phyloP scores from a whole-genome alignment of 805 yeast species.

The Debaryomyces hansenii region DNA sequence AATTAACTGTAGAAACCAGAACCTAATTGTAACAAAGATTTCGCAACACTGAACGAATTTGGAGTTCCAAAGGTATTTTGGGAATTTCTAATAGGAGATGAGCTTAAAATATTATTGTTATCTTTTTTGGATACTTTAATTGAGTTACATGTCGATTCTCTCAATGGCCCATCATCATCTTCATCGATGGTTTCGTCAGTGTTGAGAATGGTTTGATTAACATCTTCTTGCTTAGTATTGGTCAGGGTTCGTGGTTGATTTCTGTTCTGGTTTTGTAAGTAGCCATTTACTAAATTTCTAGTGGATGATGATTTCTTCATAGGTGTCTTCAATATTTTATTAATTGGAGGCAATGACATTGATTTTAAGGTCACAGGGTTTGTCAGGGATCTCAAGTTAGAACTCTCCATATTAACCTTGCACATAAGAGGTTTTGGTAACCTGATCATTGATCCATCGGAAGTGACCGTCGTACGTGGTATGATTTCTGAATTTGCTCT shows the following conservation, averaged over 20 bases:
- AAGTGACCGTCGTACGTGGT: background rate
- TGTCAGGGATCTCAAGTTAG: constrained; percentile 4
- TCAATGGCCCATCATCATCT: constrained; percentile 10
- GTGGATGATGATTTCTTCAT: constrained; percentile 32
- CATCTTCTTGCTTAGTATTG: background rate
- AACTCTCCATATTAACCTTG: constrained; percentile 2
- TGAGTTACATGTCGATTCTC: constrained; percentile 2
- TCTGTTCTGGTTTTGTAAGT: background rate
- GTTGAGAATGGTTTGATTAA: constrained; percentile 15
- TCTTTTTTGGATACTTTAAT: constrained; percentile 4
- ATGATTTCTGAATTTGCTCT: background rate
- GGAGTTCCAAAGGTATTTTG: constrained; percentile 41
- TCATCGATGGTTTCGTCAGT: constrained; percentile 17
- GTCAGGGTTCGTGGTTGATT: background rate
- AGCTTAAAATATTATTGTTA: constrained; percentile 22
- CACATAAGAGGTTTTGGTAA: constrained; percentile 1
- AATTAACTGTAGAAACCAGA: constrained; percentile 5
- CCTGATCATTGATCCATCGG: background rate
- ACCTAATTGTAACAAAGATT: constrained; percentile 45
- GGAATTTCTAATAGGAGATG: constrained; percentile 28
- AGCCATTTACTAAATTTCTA: constrained; percentile 16
- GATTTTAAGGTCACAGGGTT: constrained; percentile 1
- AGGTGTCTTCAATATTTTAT: constrained; percentile 45
- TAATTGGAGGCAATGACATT: constrained; percentile 37
- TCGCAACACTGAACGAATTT: constrained; percentile 45